Conservation (phyloP, 495 filamentous ascomycete species). For the Amniculicola lignicola region DNA sequence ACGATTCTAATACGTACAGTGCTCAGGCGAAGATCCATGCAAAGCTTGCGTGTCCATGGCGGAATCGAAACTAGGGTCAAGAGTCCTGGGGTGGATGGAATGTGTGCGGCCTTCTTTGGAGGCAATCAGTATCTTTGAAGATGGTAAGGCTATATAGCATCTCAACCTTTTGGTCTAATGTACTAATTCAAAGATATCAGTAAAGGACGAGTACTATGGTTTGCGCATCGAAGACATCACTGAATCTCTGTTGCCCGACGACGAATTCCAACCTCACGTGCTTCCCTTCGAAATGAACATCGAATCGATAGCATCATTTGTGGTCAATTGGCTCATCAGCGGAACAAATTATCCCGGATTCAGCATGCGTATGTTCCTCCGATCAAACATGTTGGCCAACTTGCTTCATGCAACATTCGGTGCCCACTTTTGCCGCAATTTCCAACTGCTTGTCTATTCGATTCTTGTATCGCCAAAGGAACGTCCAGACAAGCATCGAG, state of each 20-base stretch:
- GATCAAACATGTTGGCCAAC: neutral
- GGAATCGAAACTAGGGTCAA: constrained; percentile 12
- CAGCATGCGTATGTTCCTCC: neutral
- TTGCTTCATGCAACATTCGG: neutral
- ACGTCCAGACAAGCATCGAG: too few relatives aligned
- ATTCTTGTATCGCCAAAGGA: too few relatives aligned
- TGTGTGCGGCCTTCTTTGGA: constrained; percentile 19
- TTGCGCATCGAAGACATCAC: too few relatives aligned
- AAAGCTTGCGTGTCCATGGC: constrained; percentile 9
- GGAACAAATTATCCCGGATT: neutral
- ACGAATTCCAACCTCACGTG: neutral
- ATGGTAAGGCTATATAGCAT: constrained; percentile 2
- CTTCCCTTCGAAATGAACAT: neutral
- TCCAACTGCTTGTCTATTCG: too few relatives aligned
- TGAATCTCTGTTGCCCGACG: too few relatives aligned
- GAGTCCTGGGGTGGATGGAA: constrained; percentile 22
- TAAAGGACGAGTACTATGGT: too few relatives aligned
- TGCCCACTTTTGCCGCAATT: too few relatives aligned
- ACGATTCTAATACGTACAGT: constrained; percentile 13
- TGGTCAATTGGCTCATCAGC: neutral
- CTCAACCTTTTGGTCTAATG: too few relatives aligned
- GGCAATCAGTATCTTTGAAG: constrained; percentile 16
- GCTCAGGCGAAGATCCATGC: constrained; percentile 23
- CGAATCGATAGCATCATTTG: neutral
- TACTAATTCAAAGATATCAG: too few relatives aligned